These are phyloP conservation scores for Citrus maxima DNA, from an alignment of 345 rosid genomes.

Conservation along the genomic window DNA sequence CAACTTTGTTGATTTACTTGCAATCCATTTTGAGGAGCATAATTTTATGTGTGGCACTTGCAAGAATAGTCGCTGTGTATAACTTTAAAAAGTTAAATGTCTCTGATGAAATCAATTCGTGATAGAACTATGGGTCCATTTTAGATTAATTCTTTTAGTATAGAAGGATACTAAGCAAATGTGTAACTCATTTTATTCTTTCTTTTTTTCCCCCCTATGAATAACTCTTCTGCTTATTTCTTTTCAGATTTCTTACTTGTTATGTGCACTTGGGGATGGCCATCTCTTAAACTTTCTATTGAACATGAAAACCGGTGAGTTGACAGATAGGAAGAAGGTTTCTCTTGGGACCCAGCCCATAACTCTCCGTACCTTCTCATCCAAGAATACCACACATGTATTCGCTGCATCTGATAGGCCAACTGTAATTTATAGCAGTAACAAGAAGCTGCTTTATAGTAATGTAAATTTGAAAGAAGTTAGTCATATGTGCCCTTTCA, in stretches of 20 bases:
- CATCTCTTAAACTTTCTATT: constrained; percentile 82
- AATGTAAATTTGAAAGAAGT: constrained; percentile 97
- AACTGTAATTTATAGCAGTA: constrained; percentile 94
- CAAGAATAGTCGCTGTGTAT: neutral
- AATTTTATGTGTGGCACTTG: neutral
- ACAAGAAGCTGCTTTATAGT: constrained; percentile 91
- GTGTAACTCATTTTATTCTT: constrained; percentile 1
- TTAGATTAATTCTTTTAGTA: neutral
- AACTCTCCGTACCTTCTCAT: constrained; percentile 92
- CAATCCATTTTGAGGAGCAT: neutral
- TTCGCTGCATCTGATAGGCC: constrained; percentile 98
- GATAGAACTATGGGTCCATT: neutral
- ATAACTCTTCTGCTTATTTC: constrained; percentile 10
- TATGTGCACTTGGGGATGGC: constrained; percentile 98
- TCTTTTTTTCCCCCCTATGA: neutral
- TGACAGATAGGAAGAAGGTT: constrained; percentile 80
- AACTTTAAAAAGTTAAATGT: neutral
- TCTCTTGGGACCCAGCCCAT: constrained; percentile 95
- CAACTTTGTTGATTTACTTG: neutral
- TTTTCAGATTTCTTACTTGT: constrained; percentile 77
- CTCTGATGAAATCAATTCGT: neutral
- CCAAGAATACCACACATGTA: constrained; percentile 84
- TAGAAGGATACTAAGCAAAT: neutral
- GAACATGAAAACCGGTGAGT: constrained; percentile 67
- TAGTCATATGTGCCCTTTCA: constrained; percentile 93